These are phyloP conservation scores for Cladosporium sp. DNA, from an alignment of 2,329 filamentous ascomycete species.

Conservation along the genomic window DNA sequence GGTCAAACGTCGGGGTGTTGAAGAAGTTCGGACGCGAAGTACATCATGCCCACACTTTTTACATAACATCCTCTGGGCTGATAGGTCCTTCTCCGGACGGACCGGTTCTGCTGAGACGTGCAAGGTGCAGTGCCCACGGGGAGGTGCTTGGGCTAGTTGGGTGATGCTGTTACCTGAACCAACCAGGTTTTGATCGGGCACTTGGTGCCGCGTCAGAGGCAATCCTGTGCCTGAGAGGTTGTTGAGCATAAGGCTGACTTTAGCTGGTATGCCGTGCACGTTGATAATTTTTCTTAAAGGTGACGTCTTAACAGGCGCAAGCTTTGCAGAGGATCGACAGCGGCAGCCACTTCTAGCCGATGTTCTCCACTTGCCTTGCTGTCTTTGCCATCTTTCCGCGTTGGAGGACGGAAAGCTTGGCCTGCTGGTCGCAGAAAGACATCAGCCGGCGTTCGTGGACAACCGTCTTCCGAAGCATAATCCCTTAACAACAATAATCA, in stretches of 20 bases:
- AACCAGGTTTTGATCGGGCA: background rate
- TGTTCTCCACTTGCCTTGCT: constrained; percentile 6
- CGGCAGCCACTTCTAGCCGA: constrained; percentile 5
- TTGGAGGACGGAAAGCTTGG: background rate
- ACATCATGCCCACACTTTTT: background rate
- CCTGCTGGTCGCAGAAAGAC: no score
- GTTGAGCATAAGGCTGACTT: no score
- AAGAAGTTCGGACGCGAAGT: constrained; percentile 4
- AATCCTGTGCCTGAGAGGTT: background rate
- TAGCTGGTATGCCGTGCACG: background rate
- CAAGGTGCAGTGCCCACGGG: constrained; percentile 7
- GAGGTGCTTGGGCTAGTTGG: background rate
- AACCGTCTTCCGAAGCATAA: no score
- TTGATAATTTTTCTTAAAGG: background rate
- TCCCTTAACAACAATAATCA: no score
- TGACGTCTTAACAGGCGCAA: background rate
- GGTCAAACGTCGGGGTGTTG: constrained; percentile 1
- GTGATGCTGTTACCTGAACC: no score
- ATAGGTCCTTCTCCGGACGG: constrained; percentile 8
- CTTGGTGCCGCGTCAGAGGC: background rate
- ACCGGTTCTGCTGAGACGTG: background rate
- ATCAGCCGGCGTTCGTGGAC: no score
- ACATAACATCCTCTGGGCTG: constrained; percentile 5
- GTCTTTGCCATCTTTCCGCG: background rate
- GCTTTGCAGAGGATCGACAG: constrained; percentile 1